A percentile compares a stretch with the other conserved stretches of the same genome.
Evolutionary conservation across 371 early-diverging fungal genomes (phyloP).

Genomic region (Mortierella sp.): DNA sequence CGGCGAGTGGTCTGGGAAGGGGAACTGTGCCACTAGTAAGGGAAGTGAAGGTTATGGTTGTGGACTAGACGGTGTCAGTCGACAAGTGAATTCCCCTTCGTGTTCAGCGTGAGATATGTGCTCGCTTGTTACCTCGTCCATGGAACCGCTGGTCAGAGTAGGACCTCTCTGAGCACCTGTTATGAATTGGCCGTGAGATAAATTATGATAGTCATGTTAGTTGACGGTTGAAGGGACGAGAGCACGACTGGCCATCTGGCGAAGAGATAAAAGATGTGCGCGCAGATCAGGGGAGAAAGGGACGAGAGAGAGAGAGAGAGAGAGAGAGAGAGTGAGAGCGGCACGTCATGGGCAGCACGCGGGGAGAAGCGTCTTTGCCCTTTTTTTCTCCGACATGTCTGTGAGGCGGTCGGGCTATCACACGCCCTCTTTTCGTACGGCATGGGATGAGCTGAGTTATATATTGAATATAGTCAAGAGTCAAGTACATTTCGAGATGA

Average conservation of each 20-base stretch:
- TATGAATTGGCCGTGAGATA: not conserved
- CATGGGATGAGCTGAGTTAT: not conserved
- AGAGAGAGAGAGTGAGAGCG: not conserved
- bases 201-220: not conserved
- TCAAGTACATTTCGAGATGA: slow-evolving; percentile 1
- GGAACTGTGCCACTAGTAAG: slow-evolving; percentile 63
- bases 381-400: not conserved
- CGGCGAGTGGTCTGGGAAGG: slow-evolving; percentile 78
- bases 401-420: not conserved
- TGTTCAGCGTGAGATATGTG: not conserved
- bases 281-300: not conserved
- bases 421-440: not conserved
- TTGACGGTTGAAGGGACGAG: not conserved
- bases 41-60: not conserved
- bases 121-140: slow-evolving; percentile 49
- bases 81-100: not conserved
- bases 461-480: not conserved
- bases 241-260: not conserved
- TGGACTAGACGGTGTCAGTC: not conserved
- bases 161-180: slow-evolving; percentile 68
- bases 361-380: not conserved
- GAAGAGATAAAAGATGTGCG: not conserved
- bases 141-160: slow-evolving; percentile 62
- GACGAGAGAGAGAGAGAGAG: not conserved
- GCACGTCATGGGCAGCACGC: not conserved